A percentile compares a stretch with the other conserved stretches of the same genome.
phyloP scores from a whole-genome alignment of 345 rosid genomes.

The Eucalyptus paniculata region DNA sequence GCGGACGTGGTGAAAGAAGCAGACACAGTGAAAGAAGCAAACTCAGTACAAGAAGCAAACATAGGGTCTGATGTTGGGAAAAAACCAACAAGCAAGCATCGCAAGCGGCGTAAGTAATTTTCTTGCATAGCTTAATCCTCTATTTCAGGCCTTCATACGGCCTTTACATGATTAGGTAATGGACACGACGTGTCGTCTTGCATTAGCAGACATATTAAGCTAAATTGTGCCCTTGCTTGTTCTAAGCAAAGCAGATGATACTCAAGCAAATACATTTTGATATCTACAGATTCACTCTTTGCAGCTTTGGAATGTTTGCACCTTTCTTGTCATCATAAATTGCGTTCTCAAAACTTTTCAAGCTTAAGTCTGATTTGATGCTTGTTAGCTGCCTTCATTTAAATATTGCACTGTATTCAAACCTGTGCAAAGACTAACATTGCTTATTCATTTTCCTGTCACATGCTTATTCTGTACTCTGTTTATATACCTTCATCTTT shows the following conservation, averaged over 20 bases:
- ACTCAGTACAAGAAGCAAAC: neutral
- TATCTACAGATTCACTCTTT: neutral
- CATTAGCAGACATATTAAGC: neutral
- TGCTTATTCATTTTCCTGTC: neutral
- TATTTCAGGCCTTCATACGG: neutral
- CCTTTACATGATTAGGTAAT: neutral
- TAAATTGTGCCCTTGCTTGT: neutral
- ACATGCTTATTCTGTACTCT: neutral
- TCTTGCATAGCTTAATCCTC: neutral
- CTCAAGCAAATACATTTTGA: neutral
- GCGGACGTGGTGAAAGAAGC: neutral
- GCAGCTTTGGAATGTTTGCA: neutral
- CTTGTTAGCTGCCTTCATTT: neutral
- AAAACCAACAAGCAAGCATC: slow-evolving; percentile 14
- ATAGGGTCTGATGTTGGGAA: neutral
- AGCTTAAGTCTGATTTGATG: neutral
- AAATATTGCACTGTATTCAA: neutral
- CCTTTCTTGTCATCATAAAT: neutral
- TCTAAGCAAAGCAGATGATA: neutral
- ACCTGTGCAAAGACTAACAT: neutral
- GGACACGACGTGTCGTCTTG: neutral
- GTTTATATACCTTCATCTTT: neutral
- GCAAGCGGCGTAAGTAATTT: slow-evolving; percentile 26
- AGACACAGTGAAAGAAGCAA: neutral
- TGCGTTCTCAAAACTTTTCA: neutral